Percentiles rank a stretch among this genome's conserved stretches.
These are phyloP conservation scores for Rhizophora apiculata DNA, from an alignment of 345 rosid genomes.

Conservation along the genomic window DNA sequence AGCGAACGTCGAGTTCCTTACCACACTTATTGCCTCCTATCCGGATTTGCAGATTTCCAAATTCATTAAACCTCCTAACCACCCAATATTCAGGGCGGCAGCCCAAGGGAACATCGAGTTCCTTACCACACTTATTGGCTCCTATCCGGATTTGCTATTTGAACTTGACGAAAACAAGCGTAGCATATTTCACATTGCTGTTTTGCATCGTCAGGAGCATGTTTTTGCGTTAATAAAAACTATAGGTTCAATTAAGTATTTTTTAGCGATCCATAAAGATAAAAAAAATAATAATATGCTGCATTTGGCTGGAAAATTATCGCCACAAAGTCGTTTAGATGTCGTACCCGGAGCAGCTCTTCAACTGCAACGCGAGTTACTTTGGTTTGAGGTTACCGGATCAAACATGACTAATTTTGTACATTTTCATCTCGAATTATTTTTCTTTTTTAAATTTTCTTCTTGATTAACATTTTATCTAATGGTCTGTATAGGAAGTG, in stretches of 20 bases:
- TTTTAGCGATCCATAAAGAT: constrained; percentile 6
- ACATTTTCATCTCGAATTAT: background rate
- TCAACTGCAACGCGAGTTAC: constrained; percentile 19
- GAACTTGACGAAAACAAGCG: constrained; percentile 8
- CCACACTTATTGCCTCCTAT: constrained; percentile 5
- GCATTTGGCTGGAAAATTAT: constrained; percentile 20
- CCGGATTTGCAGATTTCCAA: constrained; percentile 24
- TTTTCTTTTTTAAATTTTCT: background rate
- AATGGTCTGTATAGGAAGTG: constrained; percentile 12
- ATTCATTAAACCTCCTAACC: constrained; percentile 25
- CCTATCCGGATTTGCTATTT: constrained; percentile 17
- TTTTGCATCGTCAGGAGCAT: constrained; percentile 18
- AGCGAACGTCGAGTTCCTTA: constrained; percentile 11
- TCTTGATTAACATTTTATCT: background rate
- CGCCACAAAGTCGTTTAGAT: constrained; percentile 9
- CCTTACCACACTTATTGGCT: constrained; percentile 3
- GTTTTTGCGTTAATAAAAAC: constrained; percentile 20
- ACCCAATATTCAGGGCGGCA: constrained; percentile 36
- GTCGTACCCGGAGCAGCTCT: constrained; percentile 22
- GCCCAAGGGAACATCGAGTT: constrained; percentile 10
- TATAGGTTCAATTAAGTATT: constrained; percentile 16
- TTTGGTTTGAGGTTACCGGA: constrained; percentile 19
- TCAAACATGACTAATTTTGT: background rate
- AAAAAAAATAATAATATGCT: constrained; percentile 5
- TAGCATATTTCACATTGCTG: constrained; percentile 29